Conservation (phyloP, 164 flowering plant species). For the Kalanchoe fedtschenkoi region DNA sequence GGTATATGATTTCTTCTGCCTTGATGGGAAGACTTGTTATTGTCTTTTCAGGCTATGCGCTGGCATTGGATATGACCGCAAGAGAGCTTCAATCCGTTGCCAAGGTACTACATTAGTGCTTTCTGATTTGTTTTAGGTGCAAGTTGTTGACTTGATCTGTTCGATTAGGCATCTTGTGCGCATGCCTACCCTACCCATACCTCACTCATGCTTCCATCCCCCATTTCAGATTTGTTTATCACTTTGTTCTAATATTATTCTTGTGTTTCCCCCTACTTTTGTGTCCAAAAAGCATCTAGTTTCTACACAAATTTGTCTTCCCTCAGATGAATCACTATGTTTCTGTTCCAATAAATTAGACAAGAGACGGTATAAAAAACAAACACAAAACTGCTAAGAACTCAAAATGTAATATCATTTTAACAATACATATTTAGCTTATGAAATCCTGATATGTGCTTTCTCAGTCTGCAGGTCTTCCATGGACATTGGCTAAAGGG, state of each 20-base stretch:
- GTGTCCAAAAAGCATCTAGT: no score
- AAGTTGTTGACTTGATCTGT: not conserved
- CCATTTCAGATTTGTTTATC: no score
- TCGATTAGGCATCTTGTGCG: not conserved
- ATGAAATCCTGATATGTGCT: constrained; percentile 2
- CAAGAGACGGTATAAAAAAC: no score
- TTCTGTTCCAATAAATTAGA: no score
- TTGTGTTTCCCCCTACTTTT: no score
- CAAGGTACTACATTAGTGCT: constrained; percentile 34
- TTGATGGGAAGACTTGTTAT: not conserved
- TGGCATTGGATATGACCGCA: constrained; percentile 97
- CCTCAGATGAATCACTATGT: no score
- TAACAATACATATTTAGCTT: not conserved
- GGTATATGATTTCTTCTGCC: not conserved
- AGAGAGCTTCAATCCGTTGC: constrained; percentile 90
- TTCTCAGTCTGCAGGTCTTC: constrained; percentile 87
- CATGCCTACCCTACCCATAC: no score
- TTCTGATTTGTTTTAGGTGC: not conserved
- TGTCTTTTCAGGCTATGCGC: constrained; percentile 68
- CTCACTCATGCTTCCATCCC: no score
- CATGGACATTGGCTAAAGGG: constrained; percentile 93
- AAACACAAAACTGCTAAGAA: no score
- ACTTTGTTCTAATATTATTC: no score
- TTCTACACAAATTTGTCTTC: no score
- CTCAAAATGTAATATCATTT: not conserved